Evolutionary conservation across 23 red algal species (phyloP).

Genomic region (Gracilaria gracilis): DNA sequence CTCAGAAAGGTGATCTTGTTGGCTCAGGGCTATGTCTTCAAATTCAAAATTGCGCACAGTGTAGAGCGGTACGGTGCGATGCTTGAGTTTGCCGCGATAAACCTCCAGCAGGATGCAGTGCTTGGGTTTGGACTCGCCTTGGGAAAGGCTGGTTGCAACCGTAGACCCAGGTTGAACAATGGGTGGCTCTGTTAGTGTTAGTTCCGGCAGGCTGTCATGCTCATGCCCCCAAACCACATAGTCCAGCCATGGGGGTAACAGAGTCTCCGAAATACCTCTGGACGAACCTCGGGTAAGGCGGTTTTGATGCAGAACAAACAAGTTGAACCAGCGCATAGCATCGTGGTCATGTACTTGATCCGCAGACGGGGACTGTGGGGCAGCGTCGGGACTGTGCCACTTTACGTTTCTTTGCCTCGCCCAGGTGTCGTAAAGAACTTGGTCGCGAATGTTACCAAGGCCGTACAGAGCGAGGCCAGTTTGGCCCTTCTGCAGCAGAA

Average conservation of each 20-base stretch:
- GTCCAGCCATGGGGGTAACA: conserved; percentile 93
- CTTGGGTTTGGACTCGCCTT: conserved; percentile 87
- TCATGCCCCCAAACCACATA: conserved; percentile 99
- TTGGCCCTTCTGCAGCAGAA: conserved; percentile 87
- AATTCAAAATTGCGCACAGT: conserved; percentile 89
- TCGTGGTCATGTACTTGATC: conserved; percentile 11
- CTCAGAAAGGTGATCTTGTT: conserved; percentile 44
- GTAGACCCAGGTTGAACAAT: conserved; percentile 96
- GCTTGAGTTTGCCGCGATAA: conserved; percentile 60
- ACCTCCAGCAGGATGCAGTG: conserved; percentile 84
- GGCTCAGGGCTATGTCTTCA: conserved; percentile 72
- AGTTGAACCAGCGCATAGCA: conserved; percentile 67
- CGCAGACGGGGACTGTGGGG: neutral
- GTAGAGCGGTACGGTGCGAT: conserved; percentile 76
- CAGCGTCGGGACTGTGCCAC: conserved; percentile 65
- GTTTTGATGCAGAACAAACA: conserved; percentile 97
- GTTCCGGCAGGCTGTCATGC: conserved; percentile 87
- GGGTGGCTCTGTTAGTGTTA: conserved; percentile 73
- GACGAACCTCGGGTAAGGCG: conserved; percentile 75
- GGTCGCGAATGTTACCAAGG: conserved; percentile 93
- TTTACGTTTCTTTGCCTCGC: conserved; percentile 74
- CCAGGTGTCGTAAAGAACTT: conserved; percentile 92
- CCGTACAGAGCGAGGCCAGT: conserved; percentile 89
- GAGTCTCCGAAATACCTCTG: conserved; percentile 66
- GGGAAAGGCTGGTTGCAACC: conserved; percentile 84